These are phyloP conservation scores for Nothophytophthora sp. DNA, from an alignment of 352 stramenopile species.

Conservation along the genomic window DNA sequence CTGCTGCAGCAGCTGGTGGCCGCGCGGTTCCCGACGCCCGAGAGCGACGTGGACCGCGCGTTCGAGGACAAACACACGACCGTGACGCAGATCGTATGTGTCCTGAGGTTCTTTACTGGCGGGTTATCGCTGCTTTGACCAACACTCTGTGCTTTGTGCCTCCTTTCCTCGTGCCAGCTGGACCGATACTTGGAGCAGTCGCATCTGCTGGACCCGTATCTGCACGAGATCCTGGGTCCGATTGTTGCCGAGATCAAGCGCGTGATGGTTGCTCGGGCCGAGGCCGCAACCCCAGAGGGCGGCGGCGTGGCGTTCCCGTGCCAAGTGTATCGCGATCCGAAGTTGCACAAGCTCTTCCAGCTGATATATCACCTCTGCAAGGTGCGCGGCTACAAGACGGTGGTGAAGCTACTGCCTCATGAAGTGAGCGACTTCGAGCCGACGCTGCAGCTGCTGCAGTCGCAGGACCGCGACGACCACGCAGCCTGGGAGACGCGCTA, in stretches of 20 bases:
- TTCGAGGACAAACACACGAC: constrained; percentile 40
- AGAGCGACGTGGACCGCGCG: constrained; percentile 49
- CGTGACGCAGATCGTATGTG: constrained; percentile 55
- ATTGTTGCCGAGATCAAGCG: constrained; percentile 68
- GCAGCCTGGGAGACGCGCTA: constrained; percentile 75
- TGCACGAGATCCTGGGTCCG: constrained; percentile 74
- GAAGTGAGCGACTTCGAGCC: constrained; percentile 96
- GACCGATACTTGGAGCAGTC: constrained; percentile 91
- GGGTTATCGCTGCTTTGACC: neutral
- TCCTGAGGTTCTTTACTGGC: neutral
- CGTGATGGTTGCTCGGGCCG: constrained; percentile 42
- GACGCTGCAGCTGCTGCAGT: constrained; percentile 88
- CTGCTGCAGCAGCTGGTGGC: constrained; percentile 42
- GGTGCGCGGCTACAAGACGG: constrained; percentile 95
- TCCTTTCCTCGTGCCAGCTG: constrained; percentile 35
- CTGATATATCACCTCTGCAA: constrained; percentile 97
- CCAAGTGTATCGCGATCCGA: constrained; percentile 70
- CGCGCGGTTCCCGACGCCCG: constrained; percentile 21
- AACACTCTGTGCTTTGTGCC: no score
- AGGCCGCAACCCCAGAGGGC: neutral
- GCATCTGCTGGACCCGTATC: constrained; percentile 88
- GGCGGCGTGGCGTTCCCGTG: constrained; percentile 60
- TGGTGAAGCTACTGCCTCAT: constrained; percentile 96
- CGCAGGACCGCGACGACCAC: constrained; percentile 85
- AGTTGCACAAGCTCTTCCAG: constrained; percentile 88